Conservation (phyloP, 306 rosid species). For the Dalbergia oliveri region DNA sequence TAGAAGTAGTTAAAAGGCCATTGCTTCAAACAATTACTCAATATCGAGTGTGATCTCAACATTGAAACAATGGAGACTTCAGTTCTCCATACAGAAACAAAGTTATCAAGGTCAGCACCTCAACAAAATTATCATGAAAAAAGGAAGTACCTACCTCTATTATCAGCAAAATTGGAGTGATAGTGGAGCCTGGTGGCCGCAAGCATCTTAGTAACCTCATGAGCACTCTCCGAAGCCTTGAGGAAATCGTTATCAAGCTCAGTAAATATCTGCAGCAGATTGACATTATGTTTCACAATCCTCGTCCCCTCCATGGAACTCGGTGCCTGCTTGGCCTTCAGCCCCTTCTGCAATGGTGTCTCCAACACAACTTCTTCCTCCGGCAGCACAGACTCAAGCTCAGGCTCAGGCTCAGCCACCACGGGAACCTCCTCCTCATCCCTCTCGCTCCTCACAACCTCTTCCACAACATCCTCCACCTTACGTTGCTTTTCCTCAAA, state of each 20-base stretch:
- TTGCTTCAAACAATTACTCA: conserved; percentile 1
- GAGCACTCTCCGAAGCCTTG: conserved; percentile 90
- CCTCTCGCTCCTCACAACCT: conserved; percentile 21
- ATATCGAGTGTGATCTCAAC: neutral
- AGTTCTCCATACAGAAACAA: conserved; percentile 26
- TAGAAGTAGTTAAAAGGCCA: conserved; percentile 17
- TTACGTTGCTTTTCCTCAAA: conserved; percentile 54
- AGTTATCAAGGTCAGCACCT: neutral
- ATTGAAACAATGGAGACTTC: conserved; percentile 17
- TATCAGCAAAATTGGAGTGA: conserved; percentile 98
- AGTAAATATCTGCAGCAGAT: conserved; percentile 62
- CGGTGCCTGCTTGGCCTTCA: conserved; percentile 60
- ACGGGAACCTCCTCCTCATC: conserved; percentile 13
- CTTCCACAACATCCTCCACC: conserved; percentile 47
- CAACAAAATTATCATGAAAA: neutral
- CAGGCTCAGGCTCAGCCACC: neutral
- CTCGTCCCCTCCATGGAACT: conserved; percentile 60
- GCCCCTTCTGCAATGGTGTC: conserved; percentile 42
- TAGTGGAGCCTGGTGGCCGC: conserved; percentile 91
- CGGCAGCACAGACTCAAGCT: neutral
- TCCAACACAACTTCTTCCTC: conserved; percentile 48
- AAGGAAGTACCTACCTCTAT: conserved; percentile 66
- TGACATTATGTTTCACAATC: conserved; percentile 45
- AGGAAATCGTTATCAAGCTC: conserved; percentile 84
- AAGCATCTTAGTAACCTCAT: conserved; percentile 93